Evolutionary conservation across 192 early-diverging fungal species (phyloP).

Genomic region (Coemansia sp.): DNA sequence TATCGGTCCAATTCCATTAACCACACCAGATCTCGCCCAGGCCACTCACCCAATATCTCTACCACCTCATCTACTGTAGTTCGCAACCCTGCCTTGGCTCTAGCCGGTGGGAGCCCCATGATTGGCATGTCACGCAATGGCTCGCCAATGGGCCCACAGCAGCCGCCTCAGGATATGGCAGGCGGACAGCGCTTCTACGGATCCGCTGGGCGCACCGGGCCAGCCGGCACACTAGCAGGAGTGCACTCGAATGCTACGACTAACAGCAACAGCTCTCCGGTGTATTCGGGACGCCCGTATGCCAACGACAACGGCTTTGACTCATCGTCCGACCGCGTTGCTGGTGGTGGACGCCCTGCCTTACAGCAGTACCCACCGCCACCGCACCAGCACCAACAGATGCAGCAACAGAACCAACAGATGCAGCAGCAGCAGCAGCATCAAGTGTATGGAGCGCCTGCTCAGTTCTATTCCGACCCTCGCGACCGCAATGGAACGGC

Average conservation of each 20-base stretch:
- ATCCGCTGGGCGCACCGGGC: neutral
- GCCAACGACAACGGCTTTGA: constrained; percentile 40
- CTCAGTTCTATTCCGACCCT: constrained; percentile 7
- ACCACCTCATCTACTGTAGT: constrained; percentile 22
- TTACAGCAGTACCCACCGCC: constrained; percentile 4
- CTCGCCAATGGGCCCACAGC: constrained; percentile 8
- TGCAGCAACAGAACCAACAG: too few relatives aligned
- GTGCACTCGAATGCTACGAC: constrained; percentile 2
- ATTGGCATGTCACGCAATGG: constrained; percentile 14
- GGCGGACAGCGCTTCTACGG: constrained; percentile 9
- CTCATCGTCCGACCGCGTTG: constrained; percentile 32
- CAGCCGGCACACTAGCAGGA: neutral
- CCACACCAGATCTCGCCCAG: constrained; percentile 3
- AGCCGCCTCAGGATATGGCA: constrained; percentile 12
- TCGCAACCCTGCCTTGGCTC: constrained; percentile 11
- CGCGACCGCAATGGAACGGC: neutral
- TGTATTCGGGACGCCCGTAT: constrained; percentile 12
- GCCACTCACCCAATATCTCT: neutral
- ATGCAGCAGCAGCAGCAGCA: constrained; percentile 1
- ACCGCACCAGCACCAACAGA: constrained; percentile 16
- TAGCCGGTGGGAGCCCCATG: neutral
- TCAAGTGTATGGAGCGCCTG: constrained; percentile 5
- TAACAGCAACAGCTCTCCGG: constrained; percentile 18
- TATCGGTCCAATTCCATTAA: neutral
- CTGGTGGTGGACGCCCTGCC: neutral